A percentile compares a stretch with the other conserved stretches of the same genome.
phyloP scores from a whole-genome alignment of 164 flowering plant genomes.

The Magnolia sinica region DNA sequence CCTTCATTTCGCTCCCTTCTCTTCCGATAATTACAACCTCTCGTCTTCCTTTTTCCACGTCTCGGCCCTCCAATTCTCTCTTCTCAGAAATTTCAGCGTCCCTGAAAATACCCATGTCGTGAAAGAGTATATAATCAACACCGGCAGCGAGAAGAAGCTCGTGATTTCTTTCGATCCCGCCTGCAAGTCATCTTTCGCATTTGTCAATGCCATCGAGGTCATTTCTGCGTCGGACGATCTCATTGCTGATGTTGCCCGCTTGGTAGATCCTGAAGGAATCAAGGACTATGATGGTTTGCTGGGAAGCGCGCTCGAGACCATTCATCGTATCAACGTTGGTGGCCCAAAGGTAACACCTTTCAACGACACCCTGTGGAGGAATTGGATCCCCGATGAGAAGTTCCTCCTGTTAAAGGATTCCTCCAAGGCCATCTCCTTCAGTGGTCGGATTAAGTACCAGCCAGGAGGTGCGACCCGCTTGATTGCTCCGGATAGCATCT shows the following conservation, averaged over 20 bases:
- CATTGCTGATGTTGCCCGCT: conserved; percentile 40
- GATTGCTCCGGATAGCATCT: conserved; percentile 63
- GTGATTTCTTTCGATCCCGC: conserved; percentile 55
- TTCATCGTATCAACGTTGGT: conserved; percentile 75
- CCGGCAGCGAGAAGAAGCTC: conserved; percentile 19
- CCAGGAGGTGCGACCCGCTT: conserved; percentile 32
- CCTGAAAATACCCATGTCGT: not conserved
- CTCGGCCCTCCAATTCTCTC: conserved; percentile 3
- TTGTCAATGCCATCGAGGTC: conserved; percentile 73
- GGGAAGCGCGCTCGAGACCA: conserved; percentile 53
- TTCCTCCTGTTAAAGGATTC: conserved; percentile 6
- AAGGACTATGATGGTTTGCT: conserved; percentile 33
- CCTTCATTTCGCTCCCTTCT: conserved; percentile 13
- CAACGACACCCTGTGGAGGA: conserved; percentile 73
- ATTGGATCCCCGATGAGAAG: conserved; percentile 61
- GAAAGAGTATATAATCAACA: conserved; percentile 16
- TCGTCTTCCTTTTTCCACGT: conserved; percentile 9
- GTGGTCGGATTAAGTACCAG: conserved; percentile 44
- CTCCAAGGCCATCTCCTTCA: conserved; percentile 14
- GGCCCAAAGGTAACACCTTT: conserved; percentile 47
- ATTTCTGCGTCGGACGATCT: conserved; percentile 65
- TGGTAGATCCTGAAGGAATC: conserved; percentile 9
- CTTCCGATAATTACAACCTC: conserved; percentile 2
- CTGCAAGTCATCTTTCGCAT: conserved; percentile 50
- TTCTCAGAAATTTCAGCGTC: conserved; percentile 10